phyloP scores from a whole-genome alignment of 352 stramenopile species.

The Vaucheria bursata region DNA sequence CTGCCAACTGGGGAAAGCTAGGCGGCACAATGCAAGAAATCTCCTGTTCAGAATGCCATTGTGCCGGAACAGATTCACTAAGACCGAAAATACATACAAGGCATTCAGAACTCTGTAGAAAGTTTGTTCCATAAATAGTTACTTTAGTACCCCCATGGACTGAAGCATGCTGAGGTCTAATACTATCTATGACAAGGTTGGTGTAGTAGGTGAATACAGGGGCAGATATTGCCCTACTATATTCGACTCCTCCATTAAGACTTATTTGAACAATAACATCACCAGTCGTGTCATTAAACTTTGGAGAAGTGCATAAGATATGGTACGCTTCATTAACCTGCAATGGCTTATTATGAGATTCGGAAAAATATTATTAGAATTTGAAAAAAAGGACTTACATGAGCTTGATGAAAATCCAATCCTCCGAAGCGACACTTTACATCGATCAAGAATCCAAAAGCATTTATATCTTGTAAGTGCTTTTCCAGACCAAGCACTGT shows the following conservation, averaged over 20 bases:
- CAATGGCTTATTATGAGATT: too few species aligned
- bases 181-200: background rate
- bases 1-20: background rate
- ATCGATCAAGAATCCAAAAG: background rate
- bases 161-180: background rate
- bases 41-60: background rate
- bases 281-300: background rate
- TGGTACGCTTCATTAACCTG: background rate
- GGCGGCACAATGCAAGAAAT: background rate
- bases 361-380: too few species aligned
- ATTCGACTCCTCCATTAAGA: constrained; percentile 1
- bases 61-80: background rate
- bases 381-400: too few species aligned
- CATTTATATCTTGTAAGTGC: background rate
- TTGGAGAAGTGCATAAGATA: background rate
- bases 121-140: background rate
- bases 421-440: background rate
- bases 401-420: background rate
- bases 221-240: background rate
- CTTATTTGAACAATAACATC: background rate
- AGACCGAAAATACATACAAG: background rate
- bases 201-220: constrained; percentile 3
- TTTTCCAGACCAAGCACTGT: background rate
- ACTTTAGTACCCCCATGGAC: background rate
- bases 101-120: background rate